phyloP scores from a whole-genome alignment of 176 grass and related monocot species.

The Pontederia crassipes region DNA sequence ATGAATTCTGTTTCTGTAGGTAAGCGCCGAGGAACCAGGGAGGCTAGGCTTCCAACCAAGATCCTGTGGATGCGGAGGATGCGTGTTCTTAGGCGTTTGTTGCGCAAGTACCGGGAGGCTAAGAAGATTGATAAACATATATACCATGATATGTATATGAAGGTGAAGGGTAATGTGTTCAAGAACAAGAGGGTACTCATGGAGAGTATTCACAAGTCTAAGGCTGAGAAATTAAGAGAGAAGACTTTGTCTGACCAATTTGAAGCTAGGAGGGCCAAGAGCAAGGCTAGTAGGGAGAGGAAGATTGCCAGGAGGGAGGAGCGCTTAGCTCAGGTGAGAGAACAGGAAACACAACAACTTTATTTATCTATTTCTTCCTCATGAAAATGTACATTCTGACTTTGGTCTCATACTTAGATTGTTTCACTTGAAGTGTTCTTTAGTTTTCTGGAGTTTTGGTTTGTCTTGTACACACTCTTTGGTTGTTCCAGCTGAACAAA shows the following conservation, averaged over 20 bases:
- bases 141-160: constrained; percentile 5
- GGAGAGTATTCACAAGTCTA: neutral
- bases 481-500: too few relatives aligned
- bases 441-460: too few relatives aligned
- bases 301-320: too few relatives aligned
- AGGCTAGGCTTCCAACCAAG: neutral
- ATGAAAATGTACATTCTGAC: too few relatives aligned
- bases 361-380: too few relatives aligned
- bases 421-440: too few relatives aligned
- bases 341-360: too few relatives aligned
- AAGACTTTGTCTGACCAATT: neutral
- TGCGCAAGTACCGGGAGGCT: neutral
- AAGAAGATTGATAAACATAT: constrained; percentile 10
- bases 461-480: too few relatives aligned
- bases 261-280: neutral
- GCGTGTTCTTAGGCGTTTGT: constrained; percentile 2
- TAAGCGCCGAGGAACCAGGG: neutral
- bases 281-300: too few relatives aligned
- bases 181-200: constrained; percentile 1
- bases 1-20: neutral
- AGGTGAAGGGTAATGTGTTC: constrained; percentile 6
- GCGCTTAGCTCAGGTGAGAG: too few relatives aligned
- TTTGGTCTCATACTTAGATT: too few relatives aligned
- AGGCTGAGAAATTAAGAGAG: neutral
- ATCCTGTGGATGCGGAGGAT: neutral